A percentile compares a stretch with the other conserved stretches of the same genome.
Conservation (phyloP, 2,329 filamentous ascomycete species). For the Onygenales sp. region DNA sequence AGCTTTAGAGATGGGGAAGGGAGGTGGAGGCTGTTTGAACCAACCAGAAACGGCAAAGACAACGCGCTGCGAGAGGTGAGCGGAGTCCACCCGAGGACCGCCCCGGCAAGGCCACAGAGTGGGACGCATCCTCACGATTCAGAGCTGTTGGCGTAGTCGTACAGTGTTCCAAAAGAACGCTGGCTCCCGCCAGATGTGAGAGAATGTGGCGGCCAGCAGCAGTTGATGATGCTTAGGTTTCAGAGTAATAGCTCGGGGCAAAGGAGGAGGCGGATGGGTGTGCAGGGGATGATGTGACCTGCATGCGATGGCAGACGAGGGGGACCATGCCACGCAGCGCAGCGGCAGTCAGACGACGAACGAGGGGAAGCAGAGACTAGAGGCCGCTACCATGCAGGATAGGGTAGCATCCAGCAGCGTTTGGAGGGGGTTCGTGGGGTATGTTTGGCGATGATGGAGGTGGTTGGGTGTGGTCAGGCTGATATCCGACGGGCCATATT, state of each 20-base stretch:
- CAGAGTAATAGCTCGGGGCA: not conserved
- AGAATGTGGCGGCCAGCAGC: conserved; percentile 1
- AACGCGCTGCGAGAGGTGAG: conserved; percentile 5
- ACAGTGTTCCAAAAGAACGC: not conserved
- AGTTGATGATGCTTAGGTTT: not conserved
- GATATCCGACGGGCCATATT: too few species aligned
- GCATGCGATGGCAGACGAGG: not conserved
- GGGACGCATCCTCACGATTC: conserved; percentile 6
- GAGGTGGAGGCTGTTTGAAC: not conserved
- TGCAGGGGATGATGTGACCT: not conserved
- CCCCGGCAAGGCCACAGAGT: conserved; percentile 6
- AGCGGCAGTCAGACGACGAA: not conserved
- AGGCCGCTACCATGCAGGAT: not conserved
- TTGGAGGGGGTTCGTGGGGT: too few species aligned
- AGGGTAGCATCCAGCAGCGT: not conserved
- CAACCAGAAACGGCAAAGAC: conserved; percentile 7
- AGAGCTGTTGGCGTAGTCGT: not conserved
- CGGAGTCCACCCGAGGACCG: conserved; percentile 1
- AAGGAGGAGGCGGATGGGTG: not conserved
- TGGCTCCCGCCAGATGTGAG: conserved; percentile 1
- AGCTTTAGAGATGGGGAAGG: not conserved
- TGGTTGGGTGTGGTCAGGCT: too few species aligned
- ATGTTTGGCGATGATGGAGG: too few species aligned
- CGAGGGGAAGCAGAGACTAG: not conserved
- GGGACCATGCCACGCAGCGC: not conserved